Percentiles rank a stretch among this genome's conserved stretches.
Conservation (phyloP, 1,139 yeast genomes). For the Geotrichum macrosporum region DNA sequence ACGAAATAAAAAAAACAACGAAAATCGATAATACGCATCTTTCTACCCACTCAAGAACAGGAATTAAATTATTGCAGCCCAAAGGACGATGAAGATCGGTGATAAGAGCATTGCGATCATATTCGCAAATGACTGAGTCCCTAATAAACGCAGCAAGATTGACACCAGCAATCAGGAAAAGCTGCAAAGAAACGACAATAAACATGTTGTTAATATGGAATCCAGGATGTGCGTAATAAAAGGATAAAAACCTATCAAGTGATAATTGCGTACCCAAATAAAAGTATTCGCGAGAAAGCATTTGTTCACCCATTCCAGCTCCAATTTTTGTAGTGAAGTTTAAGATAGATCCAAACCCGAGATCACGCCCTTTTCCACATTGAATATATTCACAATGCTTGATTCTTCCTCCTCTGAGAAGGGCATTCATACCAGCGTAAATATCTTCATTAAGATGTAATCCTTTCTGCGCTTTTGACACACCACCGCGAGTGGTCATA, state of each 20-base stretch:
- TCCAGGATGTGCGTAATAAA: conserved; percentile 89
- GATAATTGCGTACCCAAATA: conserved; percentile 77
- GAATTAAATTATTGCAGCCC: conserved; percentile 72
- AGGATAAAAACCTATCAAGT: conserved; percentile 72
- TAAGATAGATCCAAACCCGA: conserved; percentile 79
- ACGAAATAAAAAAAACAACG: conserved; percentile 78
- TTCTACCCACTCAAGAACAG: conserved; percentile 75
- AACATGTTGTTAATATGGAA: conserved; percentile 80
- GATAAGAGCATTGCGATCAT: conserved; percentile 50
- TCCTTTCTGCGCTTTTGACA: conserved; percentile 84
- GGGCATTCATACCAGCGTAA: conserved; percentile 84
- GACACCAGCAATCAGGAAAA: conserved; percentile 62
- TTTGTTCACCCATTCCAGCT: conserved; percentile 93
- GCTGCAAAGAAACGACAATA: conserved; percentile 67
- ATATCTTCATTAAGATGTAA: conserved; percentile 85
- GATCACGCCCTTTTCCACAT: conserved; percentile 88
- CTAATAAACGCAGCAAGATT: conserved; percentile 62
- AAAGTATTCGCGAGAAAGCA: conserved; percentile 77
- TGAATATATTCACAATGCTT: conserved; percentile 86
- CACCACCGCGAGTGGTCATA: conserved; percentile 88
- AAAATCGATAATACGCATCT: conserved; percentile 77
- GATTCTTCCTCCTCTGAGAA: conserved; percentile 76
- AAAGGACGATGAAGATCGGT: conserved; percentile 60
- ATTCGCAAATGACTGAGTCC: conserved; percentile 56
- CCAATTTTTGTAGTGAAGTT: conserved; percentile 88